Evolutionary conservation across 2,329 filamentous ascomycete genomes (phyloP), one percentile per base, ranked within the genome.

Genomic region (Aspergillus intermedius): DNA sequence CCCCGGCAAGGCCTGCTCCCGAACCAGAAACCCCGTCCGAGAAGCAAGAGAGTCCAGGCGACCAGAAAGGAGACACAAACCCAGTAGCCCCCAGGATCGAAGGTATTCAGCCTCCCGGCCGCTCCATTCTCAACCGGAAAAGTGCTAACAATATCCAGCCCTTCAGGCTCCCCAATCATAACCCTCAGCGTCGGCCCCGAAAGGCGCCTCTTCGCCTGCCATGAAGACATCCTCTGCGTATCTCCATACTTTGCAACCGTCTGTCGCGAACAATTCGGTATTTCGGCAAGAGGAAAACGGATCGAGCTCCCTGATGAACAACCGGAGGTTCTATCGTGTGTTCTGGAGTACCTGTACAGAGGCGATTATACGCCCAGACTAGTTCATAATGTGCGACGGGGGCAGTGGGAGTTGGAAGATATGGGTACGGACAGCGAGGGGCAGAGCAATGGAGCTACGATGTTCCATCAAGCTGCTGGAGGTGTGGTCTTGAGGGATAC

Each of bases 331-430:
- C 91, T 96, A 69, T 94, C 88, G 6, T 90, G 86, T 5, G 79
- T 96, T 9, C 82, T 96, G 49, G 91, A 96, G 66, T 95, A 86
- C 59, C 82, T 96, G 49, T 94, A 94, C 79, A 94, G 94, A 72
- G 90, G 90, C 55, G 91, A 95, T 70, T 95, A 95, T 73, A 91
- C 85, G 59, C 90, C 91, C 3, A 85, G 86, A 15, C 77, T 95
- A 21, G 72, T 88, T 49, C 88, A 89, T 71, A 88, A 91, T 73
- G 89, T 90, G 74, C 83, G 84, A 54, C 80, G 81, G 48, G 83
- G 88, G 67, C 84, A 81, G 46, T 95, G 88, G 85, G 84, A 87
- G 64, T 74, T 95, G n/a, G 89, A 94, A 68, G 80, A 82, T 44
- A 67, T 71, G 1, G 74, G 71, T 6, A 73, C 42, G 2, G 51